Base-by-base conservation (phyloP, 352 stramenopile genomes). In the Stramenopiles sp. region DNA sequence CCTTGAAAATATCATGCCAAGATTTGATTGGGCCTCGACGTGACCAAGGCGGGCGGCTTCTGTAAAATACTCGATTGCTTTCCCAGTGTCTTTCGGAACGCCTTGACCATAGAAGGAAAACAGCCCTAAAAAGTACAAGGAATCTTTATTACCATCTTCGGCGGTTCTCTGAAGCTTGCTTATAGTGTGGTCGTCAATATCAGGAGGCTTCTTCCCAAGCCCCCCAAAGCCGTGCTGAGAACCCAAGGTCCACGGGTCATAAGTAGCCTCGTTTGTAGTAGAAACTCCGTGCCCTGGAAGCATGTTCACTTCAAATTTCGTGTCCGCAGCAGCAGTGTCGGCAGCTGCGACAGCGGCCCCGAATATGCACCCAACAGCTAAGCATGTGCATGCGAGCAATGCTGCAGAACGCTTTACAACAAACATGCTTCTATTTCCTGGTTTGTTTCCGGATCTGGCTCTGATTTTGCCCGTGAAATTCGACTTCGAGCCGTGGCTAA, bases 61-160 rank as follows among this genome's bases (percentile, higher is more conserved):
- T 25, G 43, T 63, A 63, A 63, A 63, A 63, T 63, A 63, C 25
- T 63, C 43, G 12, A 63, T 25, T 63, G 43, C 43, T 63, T 63
- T 63, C 12, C 43, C 25, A 18, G 12, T 12, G 25, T 25, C 25
- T 63, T 25, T 12, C 25, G 43, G 12, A 25, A 63, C 43, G 25
- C 43, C 43, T 18, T 63, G 12, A 18, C 43, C 43, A 63, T 63
- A 63, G 25, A 18, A 63, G 25, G 12, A 63, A 63, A 63, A 63
- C 25, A 63, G 25, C 12, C 43, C 43, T 18, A 63, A 25, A 63
- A 63, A 63, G 25, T 63, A 63, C 25, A 63, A 63, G 12, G 43
- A 63, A 63, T 63, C 43, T 25, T 63, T 63, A 63, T 63, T 63
- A 63, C 43, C 43, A 63, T 63, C 25, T 63, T 63, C 43, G 12